Evolutionary conservation across 2,329 filamentous ascomycete genomes (phyloP).

Genomic region (Sordariomycetes sp.): DNA sequence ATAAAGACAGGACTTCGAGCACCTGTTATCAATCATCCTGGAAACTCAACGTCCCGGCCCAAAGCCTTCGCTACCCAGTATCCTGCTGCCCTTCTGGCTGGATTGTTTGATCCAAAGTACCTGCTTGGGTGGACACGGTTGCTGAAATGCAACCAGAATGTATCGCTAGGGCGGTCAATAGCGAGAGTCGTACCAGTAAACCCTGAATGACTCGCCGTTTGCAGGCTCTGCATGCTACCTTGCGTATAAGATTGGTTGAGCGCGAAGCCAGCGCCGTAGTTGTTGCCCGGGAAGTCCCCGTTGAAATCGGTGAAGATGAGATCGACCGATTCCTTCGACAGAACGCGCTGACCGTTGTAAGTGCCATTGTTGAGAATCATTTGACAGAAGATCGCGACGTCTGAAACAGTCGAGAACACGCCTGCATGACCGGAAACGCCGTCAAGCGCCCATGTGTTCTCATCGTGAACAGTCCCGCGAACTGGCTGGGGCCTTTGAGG

Average conservation of each 20-base stretch:
- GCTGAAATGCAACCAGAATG: conserved; percentile 11
- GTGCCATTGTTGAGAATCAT: conserved; percentile 27
- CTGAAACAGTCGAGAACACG: conserved; percentile 20
- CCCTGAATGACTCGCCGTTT: conserved; percentile 13
- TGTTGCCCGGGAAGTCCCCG: conserved; percentile 12
- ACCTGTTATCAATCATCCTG: too few relatives aligned
- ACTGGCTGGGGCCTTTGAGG: conserved; percentile 25
- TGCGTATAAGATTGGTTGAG: conserved; percentile 21
- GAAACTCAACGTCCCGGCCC: conserved; percentile 1
- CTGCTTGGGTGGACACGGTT: conserved; percentile 11
- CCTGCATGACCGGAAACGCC: conserved; percentile 25
- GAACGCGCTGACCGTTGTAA: conserved; percentile 16
- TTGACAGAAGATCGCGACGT: conserved; percentile 20
- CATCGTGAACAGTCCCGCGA: conserved; percentile 25
- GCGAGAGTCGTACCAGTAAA: conserved; percentile 15
- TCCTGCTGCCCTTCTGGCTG: neutral
- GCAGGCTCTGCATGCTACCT: conserved; percentile 15
- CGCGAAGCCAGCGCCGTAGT: conserved; percentile 20
- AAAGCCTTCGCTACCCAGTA: conserved; percentile 1
- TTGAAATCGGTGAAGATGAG: conserved; percentile 23
- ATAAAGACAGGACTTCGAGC: too few relatives aligned
- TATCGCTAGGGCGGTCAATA: conserved; percentile 11
- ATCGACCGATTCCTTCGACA: conserved; percentile 16
- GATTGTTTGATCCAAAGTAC: neutral
- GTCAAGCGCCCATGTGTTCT: conserved; percentile 22